Percentiles rank a stretch among this genome's conserved stretches.
Conservation (phyloP, 805 yeast genomes). For the Metschnikowia amazonensis region DNA sequence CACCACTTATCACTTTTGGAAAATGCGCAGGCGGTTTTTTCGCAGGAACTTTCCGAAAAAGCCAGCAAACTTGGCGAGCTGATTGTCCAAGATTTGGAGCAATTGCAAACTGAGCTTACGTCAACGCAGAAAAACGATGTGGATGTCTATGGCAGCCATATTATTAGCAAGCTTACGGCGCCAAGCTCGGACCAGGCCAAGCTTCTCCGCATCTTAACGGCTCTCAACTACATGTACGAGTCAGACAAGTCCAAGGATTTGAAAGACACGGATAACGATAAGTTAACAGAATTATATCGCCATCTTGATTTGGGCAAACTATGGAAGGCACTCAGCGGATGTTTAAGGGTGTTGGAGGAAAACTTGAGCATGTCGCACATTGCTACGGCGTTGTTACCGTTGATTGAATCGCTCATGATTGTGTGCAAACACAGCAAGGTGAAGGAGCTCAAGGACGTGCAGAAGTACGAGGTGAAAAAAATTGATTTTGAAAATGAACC, state of each 20-base stretch:
- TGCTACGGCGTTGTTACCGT: constrained; percentile 77
- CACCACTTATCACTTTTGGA: constrained; percentile 64
- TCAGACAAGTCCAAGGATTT: constrained; percentile 19
- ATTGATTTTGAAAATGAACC: constrained; percentile 72
- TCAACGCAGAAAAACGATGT: constrained; percentile 18
- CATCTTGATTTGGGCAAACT: constrained; percentile 67
- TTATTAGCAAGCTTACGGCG: constrained; percentile 66
- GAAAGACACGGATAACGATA: constrained; percentile 35
- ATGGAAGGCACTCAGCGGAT: constrained; percentile 82
- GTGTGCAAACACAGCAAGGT: constrained; percentile 85
- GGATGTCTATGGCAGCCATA: constrained; percentile 42
- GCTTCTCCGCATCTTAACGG: constrained; percentile 78
- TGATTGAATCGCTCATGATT: constrained; percentile 91
- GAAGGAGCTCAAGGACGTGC: constrained; percentile 50
- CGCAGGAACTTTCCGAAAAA: constrained; percentile 58
- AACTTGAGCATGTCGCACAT: constrained; percentile 47
- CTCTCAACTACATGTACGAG: constrained; percentile 77
- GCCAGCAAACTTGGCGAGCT: constrained; percentile 58
- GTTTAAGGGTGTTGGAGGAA: constrained; percentile 60
- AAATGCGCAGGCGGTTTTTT: constrained; percentile 60
- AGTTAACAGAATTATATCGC: constrained; percentile 59
- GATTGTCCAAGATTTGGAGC: constrained; percentile 53
- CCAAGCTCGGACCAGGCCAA: constrained; percentile 86
- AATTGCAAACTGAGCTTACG: constrained; percentile 45
- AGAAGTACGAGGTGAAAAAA: constrained; percentile 58